Percentiles rank a stretch among this genome's conserved stretches.
These are phyloP conservation scores for Xylaria palmicola DNA, from an alignment of 495 filamentous ascomycete species.

Conservation along the genomic window DNA sequence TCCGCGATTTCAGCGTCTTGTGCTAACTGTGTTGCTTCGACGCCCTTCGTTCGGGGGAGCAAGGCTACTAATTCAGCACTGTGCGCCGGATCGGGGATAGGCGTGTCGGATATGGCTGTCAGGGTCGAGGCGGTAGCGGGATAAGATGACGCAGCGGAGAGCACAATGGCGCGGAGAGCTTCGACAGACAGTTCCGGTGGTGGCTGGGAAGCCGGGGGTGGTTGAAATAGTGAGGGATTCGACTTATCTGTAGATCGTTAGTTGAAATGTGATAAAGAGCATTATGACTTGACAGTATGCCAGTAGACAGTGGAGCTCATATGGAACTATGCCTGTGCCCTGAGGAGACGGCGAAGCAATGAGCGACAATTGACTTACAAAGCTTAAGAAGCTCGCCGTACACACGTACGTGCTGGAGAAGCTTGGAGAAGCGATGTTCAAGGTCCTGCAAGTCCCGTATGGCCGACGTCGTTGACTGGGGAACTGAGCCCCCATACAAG, in stretches of 20 bases:
- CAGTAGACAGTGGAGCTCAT: neutral
- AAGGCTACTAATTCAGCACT: constrained; percentile 69
- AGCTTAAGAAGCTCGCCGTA: constrained; percentile 51
- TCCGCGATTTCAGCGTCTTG: constrained; percentile 73
- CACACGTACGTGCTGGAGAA: constrained; percentile 41
- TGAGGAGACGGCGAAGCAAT: neutral
- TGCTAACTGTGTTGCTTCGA: constrained; percentile 62
- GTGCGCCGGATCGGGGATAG: constrained; percentile 66
- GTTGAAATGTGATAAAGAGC: neutral
- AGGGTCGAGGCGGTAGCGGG: constrained; percentile 75
- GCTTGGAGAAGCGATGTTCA: constrained; percentile 51
- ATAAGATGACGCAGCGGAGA: constrained; percentile 72
- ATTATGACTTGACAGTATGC: neutral
- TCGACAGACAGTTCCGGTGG: constrained; percentile 44
- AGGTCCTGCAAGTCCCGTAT: constrained; percentile 60
- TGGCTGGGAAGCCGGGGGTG: constrained; percentile 33
- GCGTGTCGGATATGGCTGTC: constrained; percentile 71
- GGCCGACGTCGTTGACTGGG: constrained; percentile 42
- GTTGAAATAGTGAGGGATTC: constrained; percentile 48
- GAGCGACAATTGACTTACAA: constrained; percentile 34
- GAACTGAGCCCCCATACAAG: constrained; percentile 56
- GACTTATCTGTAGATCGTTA: constrained; percentile 35
- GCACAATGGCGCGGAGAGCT: constrained; percentile 63
- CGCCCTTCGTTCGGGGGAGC: constrained; percentile 66
- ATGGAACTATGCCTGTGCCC: neutral